Evolutionary conservation across 169 alveolate genomes (phyloP), one percentile per base, ranked within the genome.

Genomic region (Plasmodium fragile): DNA sequence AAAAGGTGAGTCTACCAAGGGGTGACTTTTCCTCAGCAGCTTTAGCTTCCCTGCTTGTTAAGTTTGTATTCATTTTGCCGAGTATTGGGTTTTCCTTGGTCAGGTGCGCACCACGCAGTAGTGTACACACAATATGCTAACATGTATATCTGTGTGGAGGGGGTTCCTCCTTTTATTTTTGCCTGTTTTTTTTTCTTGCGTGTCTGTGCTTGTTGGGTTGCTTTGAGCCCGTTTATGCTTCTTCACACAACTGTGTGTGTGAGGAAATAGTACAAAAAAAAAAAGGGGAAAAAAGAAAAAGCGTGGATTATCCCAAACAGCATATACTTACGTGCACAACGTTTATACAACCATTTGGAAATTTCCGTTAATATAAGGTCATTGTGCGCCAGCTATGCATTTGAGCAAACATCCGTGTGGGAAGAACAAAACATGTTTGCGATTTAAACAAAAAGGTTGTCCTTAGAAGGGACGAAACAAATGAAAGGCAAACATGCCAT

Each of bases 371-470:
- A 65, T 65, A 18, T 65, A 36, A 22, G 75, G 16, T 65, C 18
- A 22, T 22, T 65, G 39, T 22, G 13, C 25, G n/a, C n/a, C n/a
- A 28, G 30, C 13, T 65, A 25, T 65, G 5, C 16, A 78, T 45
- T 45, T 41, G 30, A 45, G 36, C 6, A 13, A 25, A 18, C 36
- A 45, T 79, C 52, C 32, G 43, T 43, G 34, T 69, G 72, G n/a
- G 92, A 7, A 83, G 53, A 70, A 39, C 69, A 65, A 22, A 70
- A 83, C 82, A 45, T 36, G 52, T 25, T 83, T 70, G 92, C 70
- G 18, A 83, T 70, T 83, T 83, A 83, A 83, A 83, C 80, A 70
- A 83, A 83, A 70, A 36, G 18, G 11, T 16, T 83, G 55, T 6
- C 75, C 32, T 65, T 65, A 65, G 36, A 65, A 65, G 30, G 75